phyloP scores from a whole-genome alignment of 257 asterid species.

The Paulownia fortunei region DNA sequence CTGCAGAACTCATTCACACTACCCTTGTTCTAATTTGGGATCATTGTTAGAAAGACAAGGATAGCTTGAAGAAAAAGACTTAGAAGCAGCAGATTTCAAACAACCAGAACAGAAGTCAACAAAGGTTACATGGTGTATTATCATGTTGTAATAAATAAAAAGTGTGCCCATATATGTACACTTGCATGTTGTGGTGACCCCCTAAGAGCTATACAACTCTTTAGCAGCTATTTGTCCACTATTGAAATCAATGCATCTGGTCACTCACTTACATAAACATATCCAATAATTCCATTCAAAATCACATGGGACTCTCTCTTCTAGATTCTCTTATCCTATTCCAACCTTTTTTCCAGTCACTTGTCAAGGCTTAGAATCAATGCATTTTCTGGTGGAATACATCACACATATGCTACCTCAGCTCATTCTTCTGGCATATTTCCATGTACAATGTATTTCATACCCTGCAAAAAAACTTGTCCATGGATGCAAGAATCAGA shows the following conservation, averaged over 20 bases:
- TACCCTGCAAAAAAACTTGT: neutral
- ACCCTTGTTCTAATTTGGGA: constrained; percentile 3
- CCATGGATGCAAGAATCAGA: neutral
- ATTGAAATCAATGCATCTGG: constrained; percentile 36
- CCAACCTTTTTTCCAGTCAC: neutral
- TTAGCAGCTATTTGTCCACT: constrained; percentile 34
- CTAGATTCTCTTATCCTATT: constrained; percentile 17
- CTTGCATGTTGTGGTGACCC: constrained; percentile 33
- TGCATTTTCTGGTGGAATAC: neutral
- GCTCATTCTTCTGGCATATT: neutral
- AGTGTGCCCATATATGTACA: constrained; percentile 33
- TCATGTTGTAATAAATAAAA: neutral
- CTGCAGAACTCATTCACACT: neutral
- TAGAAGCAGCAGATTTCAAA: neutral
- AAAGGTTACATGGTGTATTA: constrained; percentile 1
- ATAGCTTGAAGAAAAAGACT: neutral
- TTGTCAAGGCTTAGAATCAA: constrained; percentile 10
- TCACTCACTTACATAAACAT: constrained; percentile 28
- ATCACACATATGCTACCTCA: neutral
- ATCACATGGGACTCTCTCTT: constrained; percentile 39
- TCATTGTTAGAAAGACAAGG: neutral
- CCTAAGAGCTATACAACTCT: constrained; percentile 1
- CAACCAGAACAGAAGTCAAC: neutral
- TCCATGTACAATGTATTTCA: constrained; percentile 20
- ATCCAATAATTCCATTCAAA: constrained; percentile 22